Conservation (phyloP, 805 yeast species). For the Millerozyma acaciae region DNA sequence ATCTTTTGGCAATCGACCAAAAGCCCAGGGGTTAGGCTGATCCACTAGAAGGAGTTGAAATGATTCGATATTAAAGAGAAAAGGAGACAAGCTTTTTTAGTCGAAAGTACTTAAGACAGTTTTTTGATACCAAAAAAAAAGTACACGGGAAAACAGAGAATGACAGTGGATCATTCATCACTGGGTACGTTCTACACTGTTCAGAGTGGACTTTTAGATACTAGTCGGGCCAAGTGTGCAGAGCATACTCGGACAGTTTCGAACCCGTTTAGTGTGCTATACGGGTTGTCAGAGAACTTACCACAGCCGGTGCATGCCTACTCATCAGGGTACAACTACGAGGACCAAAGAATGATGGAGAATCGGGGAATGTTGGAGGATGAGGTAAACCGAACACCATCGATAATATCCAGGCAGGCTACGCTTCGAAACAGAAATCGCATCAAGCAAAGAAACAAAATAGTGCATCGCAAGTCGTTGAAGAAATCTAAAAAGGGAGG, state of each 20-base stretch:
- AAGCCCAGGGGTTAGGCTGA: background rate
- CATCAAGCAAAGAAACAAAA: conserved; percentile 26
- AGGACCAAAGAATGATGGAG: too few relatives aligned
- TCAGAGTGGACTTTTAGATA: too few relatives aligned
- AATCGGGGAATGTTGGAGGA: too few relatives aligned
- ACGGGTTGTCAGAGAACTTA: too few relatives aligned
- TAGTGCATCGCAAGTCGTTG: conserved; percentile 16
- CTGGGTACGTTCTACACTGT: conserved; percentile 13
- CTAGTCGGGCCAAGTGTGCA: conserved; percentile 1
- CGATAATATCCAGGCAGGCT: conserved; percentile 28
- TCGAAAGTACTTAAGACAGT: too few relatives aligned
- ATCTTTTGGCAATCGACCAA: conserved; percentile 2
- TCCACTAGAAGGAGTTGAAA: too few relatives aligned
- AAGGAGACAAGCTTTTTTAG: too few relatives aligned
- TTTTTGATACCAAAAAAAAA: too few relatives aligned
- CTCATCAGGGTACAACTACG: too few relatives aligned
- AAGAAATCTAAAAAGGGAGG: conserved; percentile 2
- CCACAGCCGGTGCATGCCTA: conserved; percentile 2
- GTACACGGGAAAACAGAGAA: conserved; percentile 1
- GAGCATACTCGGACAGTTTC: conserved; percentile 13
- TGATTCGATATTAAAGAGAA: background rate
- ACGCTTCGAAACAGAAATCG: conserved; percentile 27
- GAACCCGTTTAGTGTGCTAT: conserved; percentile 28
- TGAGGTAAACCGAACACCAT: too few relatives aligned
- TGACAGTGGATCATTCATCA: conserved; percentile 7